Evolutionary conservation across 148 eudicot species (phyloP).

Genomic region (Heliamphora exappendiculata): DNA sequence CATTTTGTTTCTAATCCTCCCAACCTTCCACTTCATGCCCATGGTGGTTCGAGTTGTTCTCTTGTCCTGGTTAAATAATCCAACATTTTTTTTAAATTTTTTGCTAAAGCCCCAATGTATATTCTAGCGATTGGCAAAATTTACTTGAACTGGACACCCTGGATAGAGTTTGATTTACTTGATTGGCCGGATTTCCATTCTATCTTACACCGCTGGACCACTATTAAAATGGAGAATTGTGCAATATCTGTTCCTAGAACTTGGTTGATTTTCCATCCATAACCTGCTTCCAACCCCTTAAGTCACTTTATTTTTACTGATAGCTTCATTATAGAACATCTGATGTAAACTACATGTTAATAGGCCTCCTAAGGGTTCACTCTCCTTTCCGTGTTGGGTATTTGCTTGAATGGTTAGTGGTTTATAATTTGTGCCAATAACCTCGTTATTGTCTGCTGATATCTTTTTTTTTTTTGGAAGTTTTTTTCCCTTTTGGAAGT

Average conservation of each 20-base stretch:
- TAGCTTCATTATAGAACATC: background rate
- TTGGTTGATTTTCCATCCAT: background rate
- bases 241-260: background rate
- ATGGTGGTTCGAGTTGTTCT: background rate
- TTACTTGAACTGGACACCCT: background rate
- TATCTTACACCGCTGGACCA: background rate
- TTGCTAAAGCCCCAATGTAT: background rate
- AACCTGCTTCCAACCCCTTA: background rate
- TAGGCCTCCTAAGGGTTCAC: background rate
- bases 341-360: background rate
- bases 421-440: background rate
- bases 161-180: background rate
- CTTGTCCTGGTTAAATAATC: background rate
- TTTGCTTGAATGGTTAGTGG: background rate
- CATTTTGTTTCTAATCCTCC: background rate
- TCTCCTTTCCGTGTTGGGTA: background rate
- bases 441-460: background rate
- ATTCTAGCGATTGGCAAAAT: background rate
- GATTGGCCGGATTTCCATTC: background rate
- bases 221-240: background rate
- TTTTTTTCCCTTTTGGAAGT: background rate
- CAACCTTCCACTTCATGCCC: background rate
- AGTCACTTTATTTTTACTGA: background rate
- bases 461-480: too few relatives aligned
- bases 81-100: background rate